Evolutionary conservation across 2,329 filamentous ascomycete species (phyloP).

Genomic region (Fusarium sp.): DNA sequence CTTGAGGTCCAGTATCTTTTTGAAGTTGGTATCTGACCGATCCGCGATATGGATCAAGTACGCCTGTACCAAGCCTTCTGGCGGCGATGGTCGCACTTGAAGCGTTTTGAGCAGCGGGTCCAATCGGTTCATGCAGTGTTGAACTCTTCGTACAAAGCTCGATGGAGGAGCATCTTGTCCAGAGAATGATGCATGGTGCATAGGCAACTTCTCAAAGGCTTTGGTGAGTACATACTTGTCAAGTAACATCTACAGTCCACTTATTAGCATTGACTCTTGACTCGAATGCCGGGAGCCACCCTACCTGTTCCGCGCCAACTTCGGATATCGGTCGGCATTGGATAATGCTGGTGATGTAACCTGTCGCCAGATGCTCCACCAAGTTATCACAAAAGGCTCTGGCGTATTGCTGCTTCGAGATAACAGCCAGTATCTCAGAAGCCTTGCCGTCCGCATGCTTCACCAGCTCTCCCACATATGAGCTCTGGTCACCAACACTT

Average conservation of each 20-base stretch:
- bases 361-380: constrained; percentile 86
- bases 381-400: constrained; percentile 95
- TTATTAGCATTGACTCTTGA: constrained; percentile 40
- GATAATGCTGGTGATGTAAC: constrained; percentile 87
- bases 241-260: constrained; percentile 81
- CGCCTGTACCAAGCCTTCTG: constrained; percentile 94
- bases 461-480: constrained; percentile 88
- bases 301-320: constrained; percentile 90
- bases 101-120: constrained; percentile 96
- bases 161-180: constrained; percentile 61
- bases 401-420: constrained; percentile 94
- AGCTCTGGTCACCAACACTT: constrained; percentile 91
- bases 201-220: constrained; percentile 79
- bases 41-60: constrained; percentile 98
- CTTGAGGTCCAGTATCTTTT: constrained; percentile 95
- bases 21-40: constrained; percentile 93
- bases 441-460: constrained; percentile 79
- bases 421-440: constrained; percentile 79
- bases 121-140: constrained; percentile 85
- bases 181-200: constrained; percentile 68
- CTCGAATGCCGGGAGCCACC: constrained; percentile 26
- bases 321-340: constrained; percentile 93
- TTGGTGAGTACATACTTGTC: constrained; percentile 94
- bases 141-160: constrained; percentile 88
- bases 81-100: constrained; percentile 91